Evolutionary conservation across 1,139 yeast genomes (phyloP).

Genomic region (Blastobotrys serpentis): DNA sequence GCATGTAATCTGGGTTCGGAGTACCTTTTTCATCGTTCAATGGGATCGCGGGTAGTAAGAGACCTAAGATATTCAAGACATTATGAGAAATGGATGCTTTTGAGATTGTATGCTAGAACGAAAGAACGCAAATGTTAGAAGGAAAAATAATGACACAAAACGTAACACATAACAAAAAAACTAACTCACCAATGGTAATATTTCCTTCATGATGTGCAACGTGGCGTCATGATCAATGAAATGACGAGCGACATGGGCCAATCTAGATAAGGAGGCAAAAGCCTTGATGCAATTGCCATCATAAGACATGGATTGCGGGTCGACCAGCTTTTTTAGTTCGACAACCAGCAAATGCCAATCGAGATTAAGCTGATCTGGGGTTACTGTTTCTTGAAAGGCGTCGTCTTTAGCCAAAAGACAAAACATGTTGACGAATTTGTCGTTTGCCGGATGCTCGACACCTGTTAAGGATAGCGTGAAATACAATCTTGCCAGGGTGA

Average conservation of each 20-base stretch:
- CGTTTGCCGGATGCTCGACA: slow-evolving; percentile 67
- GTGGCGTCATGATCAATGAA: slow-evolving; percentile 42
- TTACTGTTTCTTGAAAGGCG: slow-evolving; percentile 26
- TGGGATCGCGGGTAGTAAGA: slow-evolving; percentile 34
- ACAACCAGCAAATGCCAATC: slow-evolving; percentile 32
- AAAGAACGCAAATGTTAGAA: background rate
- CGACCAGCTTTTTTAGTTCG: slow-evolving; percentile 27
- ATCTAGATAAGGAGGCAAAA: slow-evolving; percentile 44
- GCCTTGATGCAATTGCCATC: slow-evolving; percentile 39
- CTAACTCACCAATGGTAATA: slow-evolving; percentile 42
- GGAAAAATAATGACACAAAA: background rate
- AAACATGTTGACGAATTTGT: slow-evolving; percentile 65
- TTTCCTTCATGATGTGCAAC: slow-evolving; percentile 45
- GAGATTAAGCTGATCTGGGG: slow-evolving; percentile 26
- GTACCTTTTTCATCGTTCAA: slow-evolving; percentile 12
- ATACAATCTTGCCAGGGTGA: slow-evolving; percentile 65
- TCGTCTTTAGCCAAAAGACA: slow-evolving; percentile 46
- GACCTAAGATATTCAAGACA: slow-evolving; percentile 43
- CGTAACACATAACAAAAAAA: slow-evolving; percentile 11
- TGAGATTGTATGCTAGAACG: slow-evolving; percentile 47
- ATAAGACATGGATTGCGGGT: slow-evolving; percentile 27
- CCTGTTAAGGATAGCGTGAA: slow-evolving; percentile 71
- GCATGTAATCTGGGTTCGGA: slow-evolving; percentile 22
- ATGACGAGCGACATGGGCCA: slow-evolving; percentile 50
- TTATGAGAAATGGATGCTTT: slow-evolving; percentile 61